These are phyloP conservation scores for Galerina sulciceps DNA, from an alignment of 768 basidiomycete species.

Conservation along the genomic window DNA sequence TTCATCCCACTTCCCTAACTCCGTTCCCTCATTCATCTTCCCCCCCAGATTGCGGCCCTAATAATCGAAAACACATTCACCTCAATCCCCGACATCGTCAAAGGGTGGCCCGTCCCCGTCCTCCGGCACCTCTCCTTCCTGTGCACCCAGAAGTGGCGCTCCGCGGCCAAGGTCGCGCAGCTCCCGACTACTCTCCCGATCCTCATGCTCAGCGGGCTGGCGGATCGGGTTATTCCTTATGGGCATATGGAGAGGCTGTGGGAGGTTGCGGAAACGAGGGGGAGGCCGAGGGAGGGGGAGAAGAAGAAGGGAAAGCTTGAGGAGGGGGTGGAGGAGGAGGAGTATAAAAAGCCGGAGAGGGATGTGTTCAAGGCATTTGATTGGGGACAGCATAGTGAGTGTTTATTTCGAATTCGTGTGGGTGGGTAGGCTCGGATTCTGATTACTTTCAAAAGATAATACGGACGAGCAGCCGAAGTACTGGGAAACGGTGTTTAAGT, in stretches of 20 bases:
- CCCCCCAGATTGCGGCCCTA: constrained; percentile 61
- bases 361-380: background rate
- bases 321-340: background rate
- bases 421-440: no score
- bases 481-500: no score
- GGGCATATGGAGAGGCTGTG: constrained; percentile 59
- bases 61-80: constrained; percentile 91
- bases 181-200: constrained; percentile 65
- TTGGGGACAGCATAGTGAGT: background rate
- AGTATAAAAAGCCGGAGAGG: background rate
- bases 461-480: no score
- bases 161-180: constrained; percentile 57
- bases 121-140: constrained; percentile 71
- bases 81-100: constrained; percentile 75
- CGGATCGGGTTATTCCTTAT: constrained; percentile 66
- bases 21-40: background rate
- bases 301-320: background rate
- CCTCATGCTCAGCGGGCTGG: constrained; percentile 70
- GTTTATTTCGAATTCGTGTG: background rate
- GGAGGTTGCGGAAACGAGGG: constrained; percentile 43
- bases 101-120: constrained; percentile 67
- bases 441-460: no score
- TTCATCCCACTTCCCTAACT: background rate
- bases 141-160: constrained; percentile 83
- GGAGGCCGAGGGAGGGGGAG: background rate